Conservation (phyloP, 1,284 basidiomycete genomes). For the Trichosporon asahii region DNA sequence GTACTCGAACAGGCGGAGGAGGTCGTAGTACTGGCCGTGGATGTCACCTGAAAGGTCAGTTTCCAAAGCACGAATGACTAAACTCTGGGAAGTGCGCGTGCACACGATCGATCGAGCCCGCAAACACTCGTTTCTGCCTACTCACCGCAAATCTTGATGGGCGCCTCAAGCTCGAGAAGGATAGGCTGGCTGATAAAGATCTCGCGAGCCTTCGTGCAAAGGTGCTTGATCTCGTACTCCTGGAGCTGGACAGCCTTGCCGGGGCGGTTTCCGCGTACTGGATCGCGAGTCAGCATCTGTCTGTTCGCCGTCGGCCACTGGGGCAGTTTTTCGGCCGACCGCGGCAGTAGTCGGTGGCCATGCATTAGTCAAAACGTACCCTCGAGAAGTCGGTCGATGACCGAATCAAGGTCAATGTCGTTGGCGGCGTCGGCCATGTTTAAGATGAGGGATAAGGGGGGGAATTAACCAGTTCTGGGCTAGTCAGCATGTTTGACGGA, state of each 20-base stretch:
- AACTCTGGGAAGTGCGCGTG: background rate
- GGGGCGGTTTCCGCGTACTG: slow-evolving; percentile 60
- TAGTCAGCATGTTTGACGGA: background rate
- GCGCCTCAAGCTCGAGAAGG: slow-evolving; percentile 61
- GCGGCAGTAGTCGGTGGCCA: background rate
- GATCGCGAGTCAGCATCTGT: slow-evolving; percentile 7
- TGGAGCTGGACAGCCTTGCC: slow-evolving; percentile 61
- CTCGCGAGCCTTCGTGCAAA: slow-evolving; percentile 60
- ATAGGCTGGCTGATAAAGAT: slow-evolving; percentile 63
- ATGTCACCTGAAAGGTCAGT: slow-evolving; percentile 54
- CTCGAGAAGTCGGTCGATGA: slow-evolving; percentile 94
- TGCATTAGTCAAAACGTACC: slow-evolving; percentile 60
- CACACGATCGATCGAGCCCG: background rate
- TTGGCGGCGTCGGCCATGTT: slow-evolving; percentile 54
- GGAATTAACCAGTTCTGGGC: slow-evolving; percentile 4
- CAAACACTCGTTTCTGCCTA: slow-evolving; percentile 14
- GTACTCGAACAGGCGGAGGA: slow-evolving; percentile 61
- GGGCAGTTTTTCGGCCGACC: background rate
- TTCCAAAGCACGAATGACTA: too few species aligned
- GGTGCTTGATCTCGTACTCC: slow-evolving; percentile 62
- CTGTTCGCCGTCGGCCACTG: too few species aligned
- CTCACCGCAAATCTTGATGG: slow-evolving; percentile 63
- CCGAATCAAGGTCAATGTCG: slow-evolving; percentile 95
- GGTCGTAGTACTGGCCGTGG: slow-evolving; percentile 62
- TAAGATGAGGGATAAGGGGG: slow-evolving; percentile 15